Base-by-base conservation (phyloP, 169 alveolate genomes). In the Eimeria necatrix region DNA sequence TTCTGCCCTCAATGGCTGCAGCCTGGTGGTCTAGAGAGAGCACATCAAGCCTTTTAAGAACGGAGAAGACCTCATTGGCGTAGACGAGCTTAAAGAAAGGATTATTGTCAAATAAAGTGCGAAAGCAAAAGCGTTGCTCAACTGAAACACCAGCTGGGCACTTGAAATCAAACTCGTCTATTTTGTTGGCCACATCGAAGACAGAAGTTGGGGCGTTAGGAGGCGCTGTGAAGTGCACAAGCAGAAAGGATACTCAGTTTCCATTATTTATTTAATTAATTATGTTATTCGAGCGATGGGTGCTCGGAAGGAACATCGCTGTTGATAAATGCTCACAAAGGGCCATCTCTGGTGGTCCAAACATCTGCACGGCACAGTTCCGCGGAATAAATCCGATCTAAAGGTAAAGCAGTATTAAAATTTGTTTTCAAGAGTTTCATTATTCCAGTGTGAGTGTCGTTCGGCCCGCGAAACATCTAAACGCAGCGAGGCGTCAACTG, bases 61-160 rank as follows among this genome's bases (percentile, higher is more conserved):
- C 60, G 60, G 86, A 78, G 73, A 41, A 88, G 74, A 5, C 26
- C 14, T 80, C 96, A 68, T 93, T 93, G n/a, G 96, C 87, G 91
- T 95, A 95, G 20, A 95, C 64, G 20, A 95, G 52, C 7, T 93
- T 92, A 84, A 95, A 95, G 46, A 81, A 64, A 68, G 84, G 68
- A n/a, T 68, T 68, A 24, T 78, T 59, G 60, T 89, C 96, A 68
- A 95, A 73, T 48, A 93, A 95, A 20, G 84, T 64, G 10, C 96
- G 88, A 95, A 95, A 93, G n/a, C 97, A 95, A 32, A 91, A 88
- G 24, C 95, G 74, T 56, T 48, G 48, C 7, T 51, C 24, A 5
- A 48, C 52, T 9, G 9, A n/a, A 16, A 59, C 78, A 22, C 53
- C 92, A 5, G 20, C 22, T 9, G 92, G 92, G 78, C 92, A 84